Evolutionary conservation across 208 protist species (phyloP).

Genomic region (Vickermania spadyakhi): DNA sequence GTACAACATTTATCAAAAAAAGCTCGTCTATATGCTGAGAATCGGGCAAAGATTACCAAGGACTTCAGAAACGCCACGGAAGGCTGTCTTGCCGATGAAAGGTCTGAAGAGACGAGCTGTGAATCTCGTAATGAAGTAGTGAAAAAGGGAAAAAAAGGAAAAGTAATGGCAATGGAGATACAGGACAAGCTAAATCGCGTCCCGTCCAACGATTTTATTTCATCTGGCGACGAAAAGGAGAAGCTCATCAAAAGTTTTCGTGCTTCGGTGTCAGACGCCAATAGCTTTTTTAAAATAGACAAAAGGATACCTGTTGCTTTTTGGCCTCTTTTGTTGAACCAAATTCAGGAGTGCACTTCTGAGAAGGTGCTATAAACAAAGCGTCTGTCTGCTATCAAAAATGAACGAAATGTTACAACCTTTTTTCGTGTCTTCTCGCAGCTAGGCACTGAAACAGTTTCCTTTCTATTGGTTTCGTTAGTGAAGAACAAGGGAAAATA

Average conservation of each 20-base stretch:
- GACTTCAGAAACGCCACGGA: slow-evolving; percentile 25
- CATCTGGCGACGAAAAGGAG: slow-evolving; percentile 41
- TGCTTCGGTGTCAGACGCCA: slow-evolving; percentile 12
- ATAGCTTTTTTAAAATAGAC: slow-evolving; percentile 54
- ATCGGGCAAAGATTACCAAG: slow-evolving; percentile 37
- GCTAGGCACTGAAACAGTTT: too few species aligned
- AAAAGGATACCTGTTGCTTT: slow-evolving; percentile 58
- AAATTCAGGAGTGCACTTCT: slow-evolving; percentile 19
- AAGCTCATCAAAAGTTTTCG: slow-evolving; percentile 49
- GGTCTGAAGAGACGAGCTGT: slow-evolving; percentile 18
- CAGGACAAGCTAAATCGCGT: slow-evolving; percentile 7
- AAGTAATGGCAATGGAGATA: slow-evolving; percentile 5
- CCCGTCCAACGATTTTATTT: slow-evolving; percentile 24
- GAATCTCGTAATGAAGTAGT: slow-evolving; percentile 39
- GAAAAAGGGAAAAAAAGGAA: slow-evolving; percentile 3
- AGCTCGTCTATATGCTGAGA: slow-evolving; percentile 51
- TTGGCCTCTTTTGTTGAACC: slow-evolving; percentile 52
- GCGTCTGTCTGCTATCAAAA: too few species aligned
- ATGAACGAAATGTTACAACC: too few species aligned
- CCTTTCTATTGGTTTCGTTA: too few species aligned
- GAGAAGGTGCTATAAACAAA: too few species aligned
- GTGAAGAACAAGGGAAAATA: too few species aligned
- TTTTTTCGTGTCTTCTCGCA: too few species aligned
- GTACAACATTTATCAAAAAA: slow-evolving; percentile 61
- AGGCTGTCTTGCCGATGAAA: slow-evolving; percentile 14